phyloP scores from a whole-genome alignment of 2,329 filamentous ascomycete genomes.

The Venturia nashicola region DNA sequence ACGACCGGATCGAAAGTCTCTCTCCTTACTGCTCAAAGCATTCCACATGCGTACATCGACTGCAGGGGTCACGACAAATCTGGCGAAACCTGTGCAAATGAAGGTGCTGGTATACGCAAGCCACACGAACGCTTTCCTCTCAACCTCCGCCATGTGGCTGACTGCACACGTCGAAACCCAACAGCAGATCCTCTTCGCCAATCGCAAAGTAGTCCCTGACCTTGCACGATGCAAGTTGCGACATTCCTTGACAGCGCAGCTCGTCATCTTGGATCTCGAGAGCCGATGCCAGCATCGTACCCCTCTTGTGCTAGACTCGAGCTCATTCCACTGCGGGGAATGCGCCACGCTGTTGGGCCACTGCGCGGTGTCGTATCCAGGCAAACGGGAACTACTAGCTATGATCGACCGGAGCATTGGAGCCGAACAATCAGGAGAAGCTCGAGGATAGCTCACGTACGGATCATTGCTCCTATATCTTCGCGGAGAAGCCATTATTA shows the following conservation, averaged over 20 bases:
- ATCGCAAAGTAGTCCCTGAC: not conserved
- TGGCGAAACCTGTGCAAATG: not conserved
- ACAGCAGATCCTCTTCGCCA: not conserved
- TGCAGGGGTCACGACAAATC: not conserved
- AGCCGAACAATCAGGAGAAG: not conserved
- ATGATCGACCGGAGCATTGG: not conserved
- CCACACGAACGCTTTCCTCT: not conserved
- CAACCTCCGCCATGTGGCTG: not conserved
- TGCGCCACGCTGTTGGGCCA: not conserved
- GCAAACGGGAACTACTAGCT: not conserved
- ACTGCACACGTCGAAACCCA: not conserved
- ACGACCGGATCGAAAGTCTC: not conserved
- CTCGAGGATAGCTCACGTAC: not conserved
- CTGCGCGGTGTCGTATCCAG: not conserved
- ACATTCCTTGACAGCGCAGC: not conserved
- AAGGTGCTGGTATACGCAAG: not conserved
- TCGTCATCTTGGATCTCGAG: constrained; percentile 3
- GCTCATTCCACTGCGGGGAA: not conserved
- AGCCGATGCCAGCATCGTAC: not conserved
- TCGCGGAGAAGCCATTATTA: too few species aligned
- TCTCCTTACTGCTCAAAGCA: not conserved
- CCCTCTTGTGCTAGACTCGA: not conserved
- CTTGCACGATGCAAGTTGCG: not conserved
- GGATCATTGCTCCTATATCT: too few species aligned
- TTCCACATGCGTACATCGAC: not conserved